phyloP scores from a whole-genome alignment of 345 rosid genomes.

The Iberis pinnata region DNA sequence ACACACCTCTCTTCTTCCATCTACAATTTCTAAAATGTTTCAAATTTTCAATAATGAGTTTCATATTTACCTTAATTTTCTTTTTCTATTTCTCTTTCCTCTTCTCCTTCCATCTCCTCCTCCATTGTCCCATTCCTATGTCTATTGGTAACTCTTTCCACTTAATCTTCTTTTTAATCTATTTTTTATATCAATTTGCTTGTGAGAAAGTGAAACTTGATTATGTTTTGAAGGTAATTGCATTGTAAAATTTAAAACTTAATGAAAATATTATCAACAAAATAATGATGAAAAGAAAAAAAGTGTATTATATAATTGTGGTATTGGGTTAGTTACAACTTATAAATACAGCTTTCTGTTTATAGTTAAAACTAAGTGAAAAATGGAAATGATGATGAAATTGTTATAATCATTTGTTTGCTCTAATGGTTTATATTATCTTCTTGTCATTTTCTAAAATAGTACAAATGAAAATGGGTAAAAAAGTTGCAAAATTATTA shows the following conservation, averaged over 20 bases:
- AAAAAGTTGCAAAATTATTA: neutral
- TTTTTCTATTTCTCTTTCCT: constrained; percentile 7
- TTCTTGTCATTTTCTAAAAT: constrained; percentile 9
- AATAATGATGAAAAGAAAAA: constrained; percentile 15
- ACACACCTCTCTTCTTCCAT: constrained; percentile 26
- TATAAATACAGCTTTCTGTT: constrained; percentile 21
- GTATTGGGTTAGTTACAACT: constrained; percentile 23
- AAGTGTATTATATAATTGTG: constrained; percentile 49
- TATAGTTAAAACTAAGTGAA: constrained; percentile 30
- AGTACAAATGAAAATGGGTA: neutral
- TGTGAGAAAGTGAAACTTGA: neutral
- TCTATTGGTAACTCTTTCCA: neutral
- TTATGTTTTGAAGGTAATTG: constrained; percentile 17
- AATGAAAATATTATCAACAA: neutral
- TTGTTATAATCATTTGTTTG: constrained; percentile 39
- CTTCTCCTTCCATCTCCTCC: constrained; percentile 15
- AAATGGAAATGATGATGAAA: constrained; percentile 35
- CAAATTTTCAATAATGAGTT: constrained; percentile 28
- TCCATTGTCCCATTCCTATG: constrained; percentile 12
- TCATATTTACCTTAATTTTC: constrained; percentile 25
- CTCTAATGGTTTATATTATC: constrained; percentile 26
- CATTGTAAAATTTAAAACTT: constrained; percentile 23
- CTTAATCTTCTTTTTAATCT: neutral
- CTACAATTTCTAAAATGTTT: constrained; percentile 13
- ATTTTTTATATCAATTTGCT: neutral